Conservation (phyloP, 2,329 filamentous ascomycete genomes). For the Cadophora luteo-olivacea region DNA sequence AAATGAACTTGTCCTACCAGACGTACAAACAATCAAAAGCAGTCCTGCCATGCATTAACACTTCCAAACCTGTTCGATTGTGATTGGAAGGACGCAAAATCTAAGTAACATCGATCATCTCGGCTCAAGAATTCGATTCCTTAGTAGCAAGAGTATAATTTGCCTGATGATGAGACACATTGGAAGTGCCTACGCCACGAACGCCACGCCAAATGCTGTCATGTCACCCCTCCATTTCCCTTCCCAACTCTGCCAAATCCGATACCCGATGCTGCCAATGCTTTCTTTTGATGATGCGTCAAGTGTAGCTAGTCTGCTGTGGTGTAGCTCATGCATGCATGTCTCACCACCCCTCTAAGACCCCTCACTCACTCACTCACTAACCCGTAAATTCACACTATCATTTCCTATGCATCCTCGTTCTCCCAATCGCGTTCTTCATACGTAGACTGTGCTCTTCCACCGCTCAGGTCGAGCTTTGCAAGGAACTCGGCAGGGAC, state of each 20-base stretch:
- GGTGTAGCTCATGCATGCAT: constrained; percentile 13
- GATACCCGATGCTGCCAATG: constrained; percentile 8
- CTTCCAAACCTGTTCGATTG: neutral
- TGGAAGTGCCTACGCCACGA: neutral
- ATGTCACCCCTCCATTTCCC: constrained; percentile 10
- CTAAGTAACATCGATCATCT: neutral
- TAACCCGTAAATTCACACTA: neutral
- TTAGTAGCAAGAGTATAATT: too few relatives aligned
- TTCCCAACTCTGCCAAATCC: neutral
- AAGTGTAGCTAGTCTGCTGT: constrained; percentile 7
- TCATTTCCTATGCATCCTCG: constrained; percentile 52
- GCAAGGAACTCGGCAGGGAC: constrained; percentile 92
- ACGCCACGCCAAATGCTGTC: constrained; percentile 23
- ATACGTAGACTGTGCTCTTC: constrained; percentile 61
- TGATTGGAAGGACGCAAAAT: neutral
- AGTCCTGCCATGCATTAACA: neutral
- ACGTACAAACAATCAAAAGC: neutral
- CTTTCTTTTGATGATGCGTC: constrained; percentile 17
- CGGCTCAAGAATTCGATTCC: too few relatives aligned
- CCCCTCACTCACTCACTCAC: constrained; percentile 1
- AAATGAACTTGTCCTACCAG: neutral
- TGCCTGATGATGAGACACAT: neutral
- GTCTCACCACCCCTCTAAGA: constrained; percentile 18
- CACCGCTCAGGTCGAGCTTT: constrained; percentile 71
- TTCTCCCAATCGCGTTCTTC: constrained; percentile 71